These are phyloP conservation scores for Carpinus fangiana DNA, from an alignment of 306 rosid genomes.

Conservation along the genomic window DNA sequence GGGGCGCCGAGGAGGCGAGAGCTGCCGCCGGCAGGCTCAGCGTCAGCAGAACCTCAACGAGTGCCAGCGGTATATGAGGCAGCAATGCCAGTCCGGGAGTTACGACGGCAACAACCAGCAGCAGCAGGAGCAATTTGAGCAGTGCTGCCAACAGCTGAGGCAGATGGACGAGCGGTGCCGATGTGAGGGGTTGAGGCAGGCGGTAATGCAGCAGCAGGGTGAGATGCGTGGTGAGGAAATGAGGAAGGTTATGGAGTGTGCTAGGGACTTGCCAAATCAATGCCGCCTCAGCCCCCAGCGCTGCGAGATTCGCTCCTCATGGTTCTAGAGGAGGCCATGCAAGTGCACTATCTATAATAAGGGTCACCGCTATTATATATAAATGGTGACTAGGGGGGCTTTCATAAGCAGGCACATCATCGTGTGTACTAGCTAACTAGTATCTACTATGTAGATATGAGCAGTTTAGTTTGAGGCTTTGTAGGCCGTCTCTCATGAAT, in stretches of 20 bases:
- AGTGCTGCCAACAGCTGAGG: neutral
- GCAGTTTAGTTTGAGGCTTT: too few species aligned
- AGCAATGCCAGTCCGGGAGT: neutral
- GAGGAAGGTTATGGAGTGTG: too few species aligned
- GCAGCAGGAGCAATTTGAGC: neutral
- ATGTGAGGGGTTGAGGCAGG: too few species aligned
- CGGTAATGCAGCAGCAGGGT: too few species aligned
- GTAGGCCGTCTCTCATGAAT: too few species aligned
- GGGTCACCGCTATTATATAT: neutral
- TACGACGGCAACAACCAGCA: neutral
- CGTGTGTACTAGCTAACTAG: neutral
- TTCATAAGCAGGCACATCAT: neutral
- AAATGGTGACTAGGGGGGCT: neutral
- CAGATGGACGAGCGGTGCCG: neutral
- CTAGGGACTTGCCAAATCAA: too few species aligned
- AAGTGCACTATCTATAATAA: neutral
- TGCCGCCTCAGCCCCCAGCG: too few species aligned
- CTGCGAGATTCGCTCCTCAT: too few species aligned
- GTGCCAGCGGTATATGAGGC: neutral
- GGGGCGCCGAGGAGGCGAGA: too few species aligned
- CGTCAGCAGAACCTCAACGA: neutral
- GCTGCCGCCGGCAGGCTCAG: neutral
- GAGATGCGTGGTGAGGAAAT: too few species aligned
- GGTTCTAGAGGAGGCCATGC: too few species aligned
- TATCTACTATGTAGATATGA: too few species aligned